Evolutionary conservation across 1,284 basidiomycete genomes (phyloP), one percentile per base, ranked within the genome.

Genomic region (Golubevia sp.): DNA sequence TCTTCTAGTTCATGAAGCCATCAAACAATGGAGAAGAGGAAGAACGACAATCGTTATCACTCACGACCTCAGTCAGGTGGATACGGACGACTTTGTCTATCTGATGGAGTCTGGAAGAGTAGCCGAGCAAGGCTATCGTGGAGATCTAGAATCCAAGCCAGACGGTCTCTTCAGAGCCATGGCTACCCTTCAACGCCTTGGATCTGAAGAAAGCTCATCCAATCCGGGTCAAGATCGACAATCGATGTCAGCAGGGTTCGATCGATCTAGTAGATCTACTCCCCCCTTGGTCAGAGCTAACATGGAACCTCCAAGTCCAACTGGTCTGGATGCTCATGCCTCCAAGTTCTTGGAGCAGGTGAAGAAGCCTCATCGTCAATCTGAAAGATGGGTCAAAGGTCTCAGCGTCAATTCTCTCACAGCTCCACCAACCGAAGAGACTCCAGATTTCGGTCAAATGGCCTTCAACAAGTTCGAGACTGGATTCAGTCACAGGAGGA

Each of bases 1-100:
- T 23, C 87, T 93, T 44, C 88, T 94, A 49, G 93, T 98, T 7
- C 93, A 93, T 70, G 91, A 93, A 68, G 93, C 93, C 0, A 88
- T 98, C 85, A 92, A 92, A 78, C 84, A 85, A 20, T 95, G 93
- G 92, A 87, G 94, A 21, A 84, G 84, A 24, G 91, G 92, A 84
- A 90, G 89, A 77, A 97, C 95, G 0, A 99, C 96, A 0, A 91
- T 99, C 77, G 91, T 98, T 65, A 97, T 98, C 85, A 97, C 95
- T 0, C 96, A 98, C 84, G 95, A 98, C 76, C 88, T 98, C 11
- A 90, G 91, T 0, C 92, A 94, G 75, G 92, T 99, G 71, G 86
- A 86, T 2, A 60, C 86, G 0, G 84, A 87, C 18, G 95, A 98
- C 84, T 98, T 96, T 73, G 91, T 96, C 15, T 97, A 98, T 82